Base-by-base conservation (phyloP, 2,329 filamentous ascomycete genomes). In the Aspergillus brasiliensis region DNA sequence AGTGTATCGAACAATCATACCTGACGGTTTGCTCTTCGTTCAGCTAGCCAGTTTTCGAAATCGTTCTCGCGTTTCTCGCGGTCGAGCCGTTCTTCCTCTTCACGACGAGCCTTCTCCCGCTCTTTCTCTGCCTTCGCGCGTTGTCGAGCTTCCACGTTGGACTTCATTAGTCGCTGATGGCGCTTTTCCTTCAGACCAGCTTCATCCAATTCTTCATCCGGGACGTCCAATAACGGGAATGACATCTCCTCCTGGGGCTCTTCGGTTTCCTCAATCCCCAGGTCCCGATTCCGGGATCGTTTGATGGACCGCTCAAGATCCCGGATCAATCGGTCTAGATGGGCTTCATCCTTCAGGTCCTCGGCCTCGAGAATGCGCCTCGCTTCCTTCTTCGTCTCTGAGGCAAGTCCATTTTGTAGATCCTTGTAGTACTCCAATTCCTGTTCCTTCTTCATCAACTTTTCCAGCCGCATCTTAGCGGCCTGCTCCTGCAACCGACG, bases 91-190 rank as follows among this genome's bases (percentile, higher is more conserved):
- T 95, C 89, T 67, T 94, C 90, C 73, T 97, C 92, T 47, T 88
- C 91, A 62, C 89, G 75, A 6, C 95, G 86, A 0, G 91, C 91
- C 76, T 92, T 95, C 70, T 98, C 95, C 2, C 89, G 89, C 70
- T 97, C 93, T 75, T 98, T 99, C 73, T 99, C 95, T 0, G 90
- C 91, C 78, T 97, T 98, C 37, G 95, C 93, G n/a, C 95, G 88
- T 23, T 91, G 91, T 15, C 95, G 86, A 4, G 95, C 95, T 65
- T 98, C 95, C 70, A 97, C 89, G 68, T 96, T 97, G 1, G 92
- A 93, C 76, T 98, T 99, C 79, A 97, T 87, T 1, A 99, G 83
- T 31, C 91, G 87, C 73, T 99, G 95, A 67, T 96, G 92, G 11
- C 92, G 88, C 77, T 99, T 99, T 70, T 94, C 88, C 76, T 97